A percentile compares a stretch with the other conserved stretches of the same genome.
Conservation (phyloP, 2,329 filamentous ascomycete genomes). For the Cryoendolithus antarcticus region DNA sequence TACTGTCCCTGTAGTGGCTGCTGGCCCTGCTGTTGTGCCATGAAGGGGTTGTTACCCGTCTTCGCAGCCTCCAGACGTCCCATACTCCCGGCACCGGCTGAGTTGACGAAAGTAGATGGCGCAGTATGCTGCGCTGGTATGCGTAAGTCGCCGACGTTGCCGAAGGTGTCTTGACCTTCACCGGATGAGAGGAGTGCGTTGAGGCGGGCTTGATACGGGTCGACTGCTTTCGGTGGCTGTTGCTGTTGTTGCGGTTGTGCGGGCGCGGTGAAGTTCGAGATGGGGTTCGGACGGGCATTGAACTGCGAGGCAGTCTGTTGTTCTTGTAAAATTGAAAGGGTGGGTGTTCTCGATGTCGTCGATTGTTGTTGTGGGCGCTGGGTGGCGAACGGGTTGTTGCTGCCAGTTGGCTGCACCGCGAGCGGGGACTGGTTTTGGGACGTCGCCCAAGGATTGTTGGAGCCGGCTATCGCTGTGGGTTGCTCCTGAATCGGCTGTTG, state of each 20-base stretch:
- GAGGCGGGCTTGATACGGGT: conserved; percentile 58
- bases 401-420: conserved; percentile 78
- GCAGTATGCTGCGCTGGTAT: conserved; percentile 95
- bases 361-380: conserved; percentile 49
- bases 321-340: conserved; percentile 65
- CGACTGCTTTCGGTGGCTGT: conserved; percentile 25
- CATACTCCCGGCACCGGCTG: conserved; percentile 63
- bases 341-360: conserved; percentile 43
- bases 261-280: conserved; percentile 24
- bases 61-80: conserved; percentile 54
- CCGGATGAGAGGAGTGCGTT: conserved; percentile 77
- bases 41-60: conserved; percentile 85
- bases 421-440: conserved; percentile 51
- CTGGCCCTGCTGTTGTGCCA: conserved; percentile 41
- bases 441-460: conserved; percentile 83
- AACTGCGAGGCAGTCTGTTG: conserved; percentile 63
- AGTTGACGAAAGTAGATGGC: conserved; percentile 93
- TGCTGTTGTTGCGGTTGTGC: conserved; percentile 37
- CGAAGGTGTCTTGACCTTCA: conserved; percentile 93
- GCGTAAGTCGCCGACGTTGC: conserved; percentile 89
- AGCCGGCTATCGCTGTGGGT: conserved; percentile 59
- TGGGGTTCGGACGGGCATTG: conserved; percentile 39
- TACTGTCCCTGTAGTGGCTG: conserved; percentile 18
- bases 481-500: conserved; percentile 44
- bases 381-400: conserved; percentile 91